Evolutionary conservation across 345 rosid species (phyloP), one percentile per base, ranked within the genome.

Genomic region (Salix exigua): DNA sequence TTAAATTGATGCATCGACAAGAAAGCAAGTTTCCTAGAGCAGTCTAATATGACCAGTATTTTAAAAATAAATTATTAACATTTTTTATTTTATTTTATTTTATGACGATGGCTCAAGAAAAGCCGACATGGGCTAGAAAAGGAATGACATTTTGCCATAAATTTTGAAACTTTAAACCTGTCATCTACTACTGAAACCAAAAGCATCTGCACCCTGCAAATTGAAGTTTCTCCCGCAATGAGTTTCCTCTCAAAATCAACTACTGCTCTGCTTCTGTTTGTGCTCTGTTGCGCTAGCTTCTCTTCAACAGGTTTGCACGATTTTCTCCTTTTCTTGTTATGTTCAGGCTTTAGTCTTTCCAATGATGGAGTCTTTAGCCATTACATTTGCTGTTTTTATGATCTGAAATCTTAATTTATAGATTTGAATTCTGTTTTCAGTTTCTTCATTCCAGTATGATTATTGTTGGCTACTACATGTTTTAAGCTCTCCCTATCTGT

Each of bases 241-340:
- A 72, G 80, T 78, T 71, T 61, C 77, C 61, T 83, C 74, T 73
- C 81, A 63, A 82, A 77, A 65, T 70, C 81, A n/a, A 16, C 44
- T 53, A 16, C 44, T 53, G 23, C 80, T 83, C 78, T 85, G 63
- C 66, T 88, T 70, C 83, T 87, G 19, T 68, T 82, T 63, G 67
- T 87, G 79, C 58, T 86, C 51, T 89, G 87, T 71, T 85, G 78
- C 84, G 33, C 75, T 58, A 74, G 65, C 81, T 88, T 89, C 73
- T 73, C 75, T 53, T 44, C 84, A 7, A 81, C 96, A 87, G 97
- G 96, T 91, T 77, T 55, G 83, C 51, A 25, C 64, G 50, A 48
- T 17, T 37, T 74, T 11, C 17, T 69, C 23, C 44, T 35, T 48
- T 46, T 16, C 17, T 12, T 26, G 1, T 12, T 26, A 0, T 55